Evolutionary conservation across 305 asterid species (phyloP).

Genomic region (Andrographis paniculata): DNA sequence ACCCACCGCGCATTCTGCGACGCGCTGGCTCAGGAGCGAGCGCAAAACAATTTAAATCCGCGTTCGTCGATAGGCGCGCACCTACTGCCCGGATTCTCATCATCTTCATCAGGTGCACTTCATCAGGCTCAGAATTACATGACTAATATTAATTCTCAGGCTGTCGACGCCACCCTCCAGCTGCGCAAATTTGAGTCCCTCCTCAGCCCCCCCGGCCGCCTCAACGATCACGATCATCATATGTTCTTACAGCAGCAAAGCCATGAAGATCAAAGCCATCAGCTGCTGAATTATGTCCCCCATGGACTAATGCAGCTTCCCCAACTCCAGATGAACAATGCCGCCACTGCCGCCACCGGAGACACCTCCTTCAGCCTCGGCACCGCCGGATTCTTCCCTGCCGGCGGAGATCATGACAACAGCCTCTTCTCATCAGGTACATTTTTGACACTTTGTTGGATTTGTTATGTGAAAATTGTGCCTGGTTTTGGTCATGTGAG

Average conservation of each 20-base stretch:
- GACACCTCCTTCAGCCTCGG: not conserved
- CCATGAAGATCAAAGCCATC: too few relatives aligned
- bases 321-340: constrained; percentile 41
- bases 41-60: constrained; percentile 44
- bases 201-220: constrained; percentile 35
- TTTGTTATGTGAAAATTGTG: too few relatives aligned
- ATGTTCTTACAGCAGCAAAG: constrained; percentile 16
- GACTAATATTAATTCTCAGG: too few relatives aligned
- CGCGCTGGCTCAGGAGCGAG: constrained; percentile 82
- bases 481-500: too few relatives aligned
- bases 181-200: constrained; percentile 40
- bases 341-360: not conserved
- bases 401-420: constrained; percentile 38
- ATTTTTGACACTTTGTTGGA: too few relatives aligned
- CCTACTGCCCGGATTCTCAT: constrained; percentile 45
- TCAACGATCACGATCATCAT: constrained; percentile 36
- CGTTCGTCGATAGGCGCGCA: constrained; percentile 44
- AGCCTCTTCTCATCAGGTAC: constrained; percentile 45
- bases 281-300: not conserved
- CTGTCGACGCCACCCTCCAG: constrained; percentile 26
- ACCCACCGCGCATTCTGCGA: constrained; percentile 88
- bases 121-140: constrained; percentile 32
- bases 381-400: constrained; percentile 57
- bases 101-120: constrained; percentile 19
- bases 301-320: constrained; percentile 64